Conservation (phyloP, 1,284 basidiomycete species). For the Ceratobasidium sp. region DNA sequence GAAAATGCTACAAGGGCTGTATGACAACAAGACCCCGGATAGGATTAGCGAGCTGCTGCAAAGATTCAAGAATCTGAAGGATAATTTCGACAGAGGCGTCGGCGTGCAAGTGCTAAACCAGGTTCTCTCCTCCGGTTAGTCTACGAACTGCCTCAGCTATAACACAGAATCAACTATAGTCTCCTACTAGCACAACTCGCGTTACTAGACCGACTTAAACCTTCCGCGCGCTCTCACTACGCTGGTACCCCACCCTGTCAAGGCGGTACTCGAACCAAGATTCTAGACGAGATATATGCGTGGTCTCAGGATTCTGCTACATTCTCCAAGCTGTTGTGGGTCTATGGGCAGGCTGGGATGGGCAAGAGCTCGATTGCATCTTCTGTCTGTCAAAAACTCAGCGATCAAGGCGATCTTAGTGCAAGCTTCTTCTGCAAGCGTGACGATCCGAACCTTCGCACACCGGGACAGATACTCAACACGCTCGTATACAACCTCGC, state of each 20-base stretch:
- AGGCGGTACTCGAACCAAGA: neutral
- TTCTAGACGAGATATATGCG: neutral
- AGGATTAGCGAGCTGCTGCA: neutral
- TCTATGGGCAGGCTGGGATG: constrained; percentile 48
- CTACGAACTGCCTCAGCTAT: neutral
- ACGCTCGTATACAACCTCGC: neutral
- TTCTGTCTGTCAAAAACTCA: constrained; percentile 46
- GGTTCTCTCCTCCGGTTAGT: neutral
- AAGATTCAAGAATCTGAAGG: neutral
- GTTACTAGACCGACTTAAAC: neutral
- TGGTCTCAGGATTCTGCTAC: neutral
- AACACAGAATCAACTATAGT: neutral
- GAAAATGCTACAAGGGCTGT: neutral
- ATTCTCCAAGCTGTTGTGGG: constrained; percentile 40
- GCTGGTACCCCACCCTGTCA: neutral
- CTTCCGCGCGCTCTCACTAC: neutral
- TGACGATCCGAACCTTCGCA: constrained; percentile 22
- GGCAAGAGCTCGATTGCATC: constrained; percentile 49
- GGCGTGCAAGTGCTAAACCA: neutral
- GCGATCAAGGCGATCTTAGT: constrained; percentile 45
- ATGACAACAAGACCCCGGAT: neutral
- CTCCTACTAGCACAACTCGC: neutral
- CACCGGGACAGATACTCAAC: constrained; percentile 23
- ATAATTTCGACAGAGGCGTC: neutral
- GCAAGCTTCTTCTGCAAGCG: constrained; percentile 52